phyloP scores from a whole-genome alignment of 75 land plant genomes.

The Pinus albicaulis region DNA sequence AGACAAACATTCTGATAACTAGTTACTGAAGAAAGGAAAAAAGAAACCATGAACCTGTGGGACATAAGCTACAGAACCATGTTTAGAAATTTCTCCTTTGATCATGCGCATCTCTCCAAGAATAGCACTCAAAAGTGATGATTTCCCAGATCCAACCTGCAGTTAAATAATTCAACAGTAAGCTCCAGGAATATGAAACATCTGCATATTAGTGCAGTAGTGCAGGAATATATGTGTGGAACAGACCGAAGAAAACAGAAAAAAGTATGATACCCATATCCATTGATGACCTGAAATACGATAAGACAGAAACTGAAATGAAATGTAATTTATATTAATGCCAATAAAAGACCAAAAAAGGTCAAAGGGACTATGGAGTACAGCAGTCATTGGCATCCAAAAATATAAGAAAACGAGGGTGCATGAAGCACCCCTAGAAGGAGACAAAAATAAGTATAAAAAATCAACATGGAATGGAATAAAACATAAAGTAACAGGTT shows the following conservation, averaged over 20 bases:
- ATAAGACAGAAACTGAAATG: neutral
- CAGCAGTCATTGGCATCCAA: no score
- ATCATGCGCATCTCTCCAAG: slow-evolving; percentile 70
- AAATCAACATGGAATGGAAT: no score
- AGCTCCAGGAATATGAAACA: slow-evolving; percentile 1
- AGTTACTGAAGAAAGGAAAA: neutral
- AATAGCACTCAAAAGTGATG: slow-evolving; percentile 70
- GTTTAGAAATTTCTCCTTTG: slow-evolving; percentile 13
- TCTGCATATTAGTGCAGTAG: neutral
- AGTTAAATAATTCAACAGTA: slow-evolving; percentile 20
- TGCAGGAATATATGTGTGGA: neutral
- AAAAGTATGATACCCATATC: no score
- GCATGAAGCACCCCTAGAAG: no score
- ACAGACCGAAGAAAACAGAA: neutral
- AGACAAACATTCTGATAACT: neutral
- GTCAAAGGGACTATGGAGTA: no score
- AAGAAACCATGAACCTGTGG: slow-evolving; percentile 57
- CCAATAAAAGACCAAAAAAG: no score
- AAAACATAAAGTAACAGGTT: no score
- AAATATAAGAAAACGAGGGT: no score
- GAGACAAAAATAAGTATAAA: no score
- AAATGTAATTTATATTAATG: neutral
- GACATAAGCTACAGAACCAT: slow-evolving; percentile 62
- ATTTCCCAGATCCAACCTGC: slow-evolving; percentile 82
- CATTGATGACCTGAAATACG: neutral